These are phyloP conservation scores for Heracleum sosnowskyi DNA, from an alignment of 129 eudicot species.

Conservation along the genomic window DNA sequence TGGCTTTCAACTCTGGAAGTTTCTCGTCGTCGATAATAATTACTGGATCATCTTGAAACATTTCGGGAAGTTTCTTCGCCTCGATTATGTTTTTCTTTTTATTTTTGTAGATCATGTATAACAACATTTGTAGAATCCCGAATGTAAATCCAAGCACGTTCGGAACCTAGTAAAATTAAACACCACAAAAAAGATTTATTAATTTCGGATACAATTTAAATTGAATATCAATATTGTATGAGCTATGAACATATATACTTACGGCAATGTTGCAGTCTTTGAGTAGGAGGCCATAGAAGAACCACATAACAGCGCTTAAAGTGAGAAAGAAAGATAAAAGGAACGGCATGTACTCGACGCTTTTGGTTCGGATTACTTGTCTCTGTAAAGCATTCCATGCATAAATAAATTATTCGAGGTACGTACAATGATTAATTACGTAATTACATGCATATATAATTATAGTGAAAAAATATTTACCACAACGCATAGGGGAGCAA, in stretches of 20 bases:
- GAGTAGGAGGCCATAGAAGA: no score
- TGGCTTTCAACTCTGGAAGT: conserved; percentile 17
- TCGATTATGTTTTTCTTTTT: conserved; percentile 17
- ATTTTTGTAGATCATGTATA: conserved; percentile 49
- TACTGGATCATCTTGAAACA: conserved; percentile 4
- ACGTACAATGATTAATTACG: no score
- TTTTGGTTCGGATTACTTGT: no score
- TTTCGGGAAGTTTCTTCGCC: conserved; percentile 1
- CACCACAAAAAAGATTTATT: no score
- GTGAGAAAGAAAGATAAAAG: no score
- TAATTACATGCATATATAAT: no score
- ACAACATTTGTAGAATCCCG: conserved; percentile 53
- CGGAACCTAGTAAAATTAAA: conserved; percentile 26
- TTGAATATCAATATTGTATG: no score
- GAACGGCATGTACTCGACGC: no score
- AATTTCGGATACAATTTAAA: neutral
- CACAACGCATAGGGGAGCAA: conserved; percentile 59
- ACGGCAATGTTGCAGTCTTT: no score
- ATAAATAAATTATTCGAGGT: no score
- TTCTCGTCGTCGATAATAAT: conserved; percentile 11
- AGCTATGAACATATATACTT: neutral
- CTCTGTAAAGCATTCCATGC: neutral
- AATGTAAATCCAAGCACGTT: conserved; percentile 66
- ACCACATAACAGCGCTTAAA: no score
- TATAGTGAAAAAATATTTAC: conserved; percentile 24